Conservation (phyloP, 2,329 filamentous ascomycete species). For the Epichloe baconii region DNA sequence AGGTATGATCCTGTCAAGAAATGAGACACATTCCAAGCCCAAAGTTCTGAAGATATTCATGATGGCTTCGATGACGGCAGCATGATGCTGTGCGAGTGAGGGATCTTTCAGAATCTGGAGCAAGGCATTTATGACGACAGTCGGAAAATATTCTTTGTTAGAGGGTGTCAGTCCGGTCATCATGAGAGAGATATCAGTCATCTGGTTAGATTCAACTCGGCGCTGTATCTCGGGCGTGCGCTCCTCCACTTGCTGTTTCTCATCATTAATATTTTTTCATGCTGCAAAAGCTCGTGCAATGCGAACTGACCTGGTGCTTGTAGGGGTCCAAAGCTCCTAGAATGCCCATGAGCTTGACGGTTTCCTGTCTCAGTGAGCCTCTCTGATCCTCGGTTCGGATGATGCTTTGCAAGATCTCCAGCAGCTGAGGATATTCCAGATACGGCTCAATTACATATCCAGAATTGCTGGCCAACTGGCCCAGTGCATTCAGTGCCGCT, state of each 20-base stretch:
- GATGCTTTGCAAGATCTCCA: conserved; percentile 86
- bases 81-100: conserved; percentile 82
- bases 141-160: conserved; percentile 96
- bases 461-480: conserved; percentile 87
- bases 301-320: conserved; percentile 56
- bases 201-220: conserved; percentile 45
- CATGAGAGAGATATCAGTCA: conserved; percentile 93
- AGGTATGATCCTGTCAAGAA: conserved; percentile 85
- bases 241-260: conserved; percentile 62
- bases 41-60: conserved; percentile 98
- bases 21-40: conserved; percentile 89
- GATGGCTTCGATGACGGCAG: conserved; percentile 88
- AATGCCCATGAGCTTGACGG: conserved; percentile 92
- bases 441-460: conserved; percentile 98
- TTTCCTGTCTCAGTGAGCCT: conserved; percentile 76
- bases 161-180: conserved; percentile 96
- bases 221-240: conserved; percentile 69
- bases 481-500: conserved; percentile 78
- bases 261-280: conserved; percentile 3
- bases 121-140: conserved; percentile 91
- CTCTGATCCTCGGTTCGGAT: conserved; percentile 82
- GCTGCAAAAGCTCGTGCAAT: background rate
- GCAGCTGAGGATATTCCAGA: conserved; percentile 81
- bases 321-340: conserved; percentile 91
- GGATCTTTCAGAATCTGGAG: conserved; percentile 84